These are phyloP conservation scores for Kurtzmaniella quercitrusa DNA, from an alignment of 1,139 yeast species.

Conservation along the genomic window DNA sequence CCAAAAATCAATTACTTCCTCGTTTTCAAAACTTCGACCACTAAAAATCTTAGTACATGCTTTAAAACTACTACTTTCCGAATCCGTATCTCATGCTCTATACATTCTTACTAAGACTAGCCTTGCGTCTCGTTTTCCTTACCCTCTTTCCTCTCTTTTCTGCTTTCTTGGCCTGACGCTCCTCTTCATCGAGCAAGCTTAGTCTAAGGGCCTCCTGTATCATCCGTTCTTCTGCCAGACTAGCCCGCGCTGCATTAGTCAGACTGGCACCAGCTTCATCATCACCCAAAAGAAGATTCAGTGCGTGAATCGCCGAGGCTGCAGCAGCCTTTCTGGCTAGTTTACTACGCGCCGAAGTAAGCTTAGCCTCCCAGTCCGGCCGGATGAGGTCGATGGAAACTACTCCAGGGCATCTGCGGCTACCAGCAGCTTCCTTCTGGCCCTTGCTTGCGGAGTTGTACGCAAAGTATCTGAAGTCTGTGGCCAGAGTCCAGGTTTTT, in stretches of 20 bases:
- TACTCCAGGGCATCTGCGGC: conserved; percentile 63
- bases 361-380: conserved; percentile 87
- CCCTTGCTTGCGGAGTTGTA: conserved; percentile 4
- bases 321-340: conserved; percentile 87
- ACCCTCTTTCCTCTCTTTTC: conserved; percentile 10
- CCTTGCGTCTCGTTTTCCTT: conserved; percentile 11
- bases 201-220: conserved; percentile 78
- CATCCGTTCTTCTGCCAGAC: conserved; percentile 68
- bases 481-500: conserved; percentile 33
- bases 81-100: neutral
- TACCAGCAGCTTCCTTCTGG: conserved; percentile 39
- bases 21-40: too few relatives aligned
- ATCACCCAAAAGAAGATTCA: conserved; percentile 50
- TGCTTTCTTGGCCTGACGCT: conserved; percentile 20
- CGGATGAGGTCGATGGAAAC: conserved; percentile 77
- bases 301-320: conserved; percentile 89
- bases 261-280: conserved; percentile 17
- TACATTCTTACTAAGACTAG: conserved; percentile 1
- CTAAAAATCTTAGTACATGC: neutral
- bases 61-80: neutral
- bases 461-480: conserved; percentile 2
- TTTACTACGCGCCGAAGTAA: conserved; percentile 67
- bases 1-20: neutral
- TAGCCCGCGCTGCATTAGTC: conserved; percentile 5
- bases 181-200: conserved; percentile 64